Percentiles rank a stretch among this genome's conserved stretches.
Evolutionary conservation across 192 early-diverging fungal genomes (phyloP).

Genomic region (Coemansia sp.): DNA sequence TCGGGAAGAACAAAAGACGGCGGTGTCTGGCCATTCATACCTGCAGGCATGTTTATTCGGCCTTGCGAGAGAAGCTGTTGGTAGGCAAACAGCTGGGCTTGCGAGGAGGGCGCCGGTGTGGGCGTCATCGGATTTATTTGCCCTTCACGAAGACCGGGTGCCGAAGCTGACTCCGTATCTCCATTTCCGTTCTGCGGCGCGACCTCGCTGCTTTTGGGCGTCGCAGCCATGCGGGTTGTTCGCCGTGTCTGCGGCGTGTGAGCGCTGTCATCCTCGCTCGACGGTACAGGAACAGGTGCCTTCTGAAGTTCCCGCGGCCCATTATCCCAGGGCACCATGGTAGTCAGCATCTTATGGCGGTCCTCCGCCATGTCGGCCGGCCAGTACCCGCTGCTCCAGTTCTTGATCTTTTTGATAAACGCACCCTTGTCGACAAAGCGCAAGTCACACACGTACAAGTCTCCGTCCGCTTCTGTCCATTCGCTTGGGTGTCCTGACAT

Average conservation of each 20-base stretch:
- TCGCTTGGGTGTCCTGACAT: constrained; percentile 36
- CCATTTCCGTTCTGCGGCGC: neutral
- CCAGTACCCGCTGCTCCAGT: constrained; percentile 28
- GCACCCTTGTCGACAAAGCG: constrained; percentile 45
- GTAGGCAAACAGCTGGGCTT: constrained; percentile 30
- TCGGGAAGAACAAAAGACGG: constrained; percentile 20
- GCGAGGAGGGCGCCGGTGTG: constrained; percentile 4
- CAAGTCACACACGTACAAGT: constrained; percentile 45
- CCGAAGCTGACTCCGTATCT: neutral
- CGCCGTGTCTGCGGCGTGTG: constrained; percentile 37
- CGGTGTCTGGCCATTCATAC: constrained; percentile 8
- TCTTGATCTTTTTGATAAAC: constrained; percentile 50
- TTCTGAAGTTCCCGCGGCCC: constrained; percentile 37
- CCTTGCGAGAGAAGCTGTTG: constrained; percentile 42
- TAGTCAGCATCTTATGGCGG: constrained; percentile 30
- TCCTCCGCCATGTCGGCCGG: constrained; percentile 30
- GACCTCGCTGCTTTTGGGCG: constrained; percentile 10
- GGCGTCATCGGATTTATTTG: constrained; percentile 2
- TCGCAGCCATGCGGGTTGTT: constrained; percentile 20
- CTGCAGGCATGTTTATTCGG: constrained; percentile 13
- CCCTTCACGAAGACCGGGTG: no score
- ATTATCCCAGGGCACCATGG: constrained; percentile 25
- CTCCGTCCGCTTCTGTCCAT: constrained; percentile 26
- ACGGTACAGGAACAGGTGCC: constrained; percentile 12
- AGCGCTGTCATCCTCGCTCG: constrained; percentile 5